Evolutionary conservation across 768 basidiomycete species (phyloP), one percentile per base, ranked within the genome.

Genomic region (Boletellus emodensis): DNA sequence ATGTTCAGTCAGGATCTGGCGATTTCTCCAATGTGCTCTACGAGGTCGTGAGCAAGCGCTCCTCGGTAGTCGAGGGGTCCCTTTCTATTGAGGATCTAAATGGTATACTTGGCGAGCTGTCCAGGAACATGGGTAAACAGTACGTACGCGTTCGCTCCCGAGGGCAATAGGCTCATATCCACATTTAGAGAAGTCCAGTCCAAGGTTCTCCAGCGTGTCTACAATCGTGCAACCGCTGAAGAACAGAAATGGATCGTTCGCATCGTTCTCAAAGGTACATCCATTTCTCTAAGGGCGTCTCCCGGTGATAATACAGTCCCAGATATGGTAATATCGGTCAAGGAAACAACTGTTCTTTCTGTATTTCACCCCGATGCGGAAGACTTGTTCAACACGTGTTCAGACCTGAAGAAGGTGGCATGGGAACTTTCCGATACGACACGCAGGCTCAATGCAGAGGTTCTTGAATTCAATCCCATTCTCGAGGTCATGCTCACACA

Each of bases 171-270:
- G 9, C 42, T 68, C 47, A 62, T 54, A 30, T 35, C 26, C 5
- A 3, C n/a, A 51, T 32, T 7, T 60, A 96, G 93, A 24, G 85
- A 89, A 17, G 60, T 79, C 11, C 90, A 94, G 59, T 79, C 83
- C 4, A 86, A 79, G 43, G 80, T 93, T 24, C 65, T 97, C 54
- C 82, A 86, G 55, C 79, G 86, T 2, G 66, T 96, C 2, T 87
- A 88, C 57, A 87, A 90, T 60, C 80, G 80, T 38, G 73, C 85
- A 22, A 95, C 94, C 1, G 75, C 94, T 0, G 82, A 85, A 49
- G 94, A 98, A 61, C 94, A 96, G 61, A 81, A 84, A 42, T 99
- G 96, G 96, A 84, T 99, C 49, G 85, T 90, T n/a, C 82, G 93
- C 8, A 91, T 99, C 64, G 89, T 99, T 42, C 74, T 98, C 32